These are phyloP conservation scores for Amanita polypyramis DNA, from an alignment of 768 basidiomycete species.

Conservation along the genomic window DNA sequence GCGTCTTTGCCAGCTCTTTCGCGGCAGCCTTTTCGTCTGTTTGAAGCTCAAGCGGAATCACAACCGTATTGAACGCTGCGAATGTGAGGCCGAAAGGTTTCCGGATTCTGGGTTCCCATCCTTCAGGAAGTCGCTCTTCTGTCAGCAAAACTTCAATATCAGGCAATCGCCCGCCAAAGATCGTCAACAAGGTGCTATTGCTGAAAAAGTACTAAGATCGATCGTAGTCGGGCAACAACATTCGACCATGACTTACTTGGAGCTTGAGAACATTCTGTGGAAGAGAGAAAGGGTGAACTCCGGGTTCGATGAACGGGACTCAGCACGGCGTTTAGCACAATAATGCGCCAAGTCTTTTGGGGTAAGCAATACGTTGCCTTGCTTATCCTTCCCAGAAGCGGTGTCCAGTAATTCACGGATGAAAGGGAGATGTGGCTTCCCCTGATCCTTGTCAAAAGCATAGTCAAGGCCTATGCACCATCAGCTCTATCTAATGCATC, in stretches of 20 bases:
- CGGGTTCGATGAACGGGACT: slow-evolving; percentile 26
- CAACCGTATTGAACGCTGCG: slow-evolving; percentile 38
- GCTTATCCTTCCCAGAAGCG: slow-evolving; percentile 29
- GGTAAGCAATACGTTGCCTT: slow-evolving; percentile 23
- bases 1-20: background rate
- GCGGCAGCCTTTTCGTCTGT: slow-evolving; percentile 20
- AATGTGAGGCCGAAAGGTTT: slow-evolving; percentile 52
- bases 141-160: slow-evolving; percentile 46
- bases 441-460: slow-evolving; percentile 27
- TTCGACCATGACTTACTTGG: slow-evolving; percentile 27
- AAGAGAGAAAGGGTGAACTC: slow-evolving; percentile 25
- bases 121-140: slow-evolving; percentile 61
- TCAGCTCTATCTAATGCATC: background rate
- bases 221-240: background rate
- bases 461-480: slow-evolving; percentile 41
- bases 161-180: slow-evolving; percentile 55
- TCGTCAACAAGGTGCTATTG: slow-evolving; percentile 50
- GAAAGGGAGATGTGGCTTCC: slow-evolving; percentile 19
- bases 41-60: slow-evolving; percentile 28
- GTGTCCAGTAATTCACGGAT: slow-evolving; percentile 30
- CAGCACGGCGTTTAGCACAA: slow-evolving; percentile 30
- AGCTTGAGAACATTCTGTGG: slow-evolving; percentile 30
- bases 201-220: slow-evolving; percentile 19
- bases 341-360: slow-evolving; percentile 29
- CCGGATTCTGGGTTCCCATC: slow-evolving; percentile 58